Evolutionary conservation across 495 filamentous ascomycete species (phyloP), one percentile per base, ranked within the genome.

Genomic region (Gamarada debralockiae): DNA sequence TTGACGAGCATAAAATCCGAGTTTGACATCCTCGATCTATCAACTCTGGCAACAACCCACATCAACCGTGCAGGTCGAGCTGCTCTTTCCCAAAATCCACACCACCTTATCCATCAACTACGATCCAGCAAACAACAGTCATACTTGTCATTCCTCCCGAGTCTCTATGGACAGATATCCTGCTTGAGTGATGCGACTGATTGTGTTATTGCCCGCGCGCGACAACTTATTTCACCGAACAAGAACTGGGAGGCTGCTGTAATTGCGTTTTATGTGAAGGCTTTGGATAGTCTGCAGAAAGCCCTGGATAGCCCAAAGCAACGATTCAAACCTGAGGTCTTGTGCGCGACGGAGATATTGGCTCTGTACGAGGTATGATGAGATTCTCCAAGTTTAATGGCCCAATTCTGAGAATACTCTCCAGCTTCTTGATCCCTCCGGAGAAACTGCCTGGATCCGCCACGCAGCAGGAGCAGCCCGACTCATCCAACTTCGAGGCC

Each of bases 281-380:
- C 66, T 3, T 39, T 72, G 10, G 52, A 50, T 36, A 69, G 64
- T 52, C 56, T 72, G 5, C 67, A 69, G 40, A 61, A 49, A 18
- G 66, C 66, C 1, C 50, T 72, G 10, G 52, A 65, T 46, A 53
- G 62, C 57, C 56, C 64, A 9, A 17, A 34, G 10, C 41, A 60
- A 40, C 43, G 61, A 13, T 52, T 41, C 22, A 29, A 58, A 14
- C 58, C 69, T 6, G 63, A 72, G 41, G 61, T 67, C 0, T 58
- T 72, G 2, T 70, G 67, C 56, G 69, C 69, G 3, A 69, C 64
- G 14, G 57, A 65, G 40, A 53, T 72, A 2, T 36, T 72, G 12
- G 59, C 60, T 14, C 40, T 70, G 8, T 69, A 64, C 29, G 67
- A 72, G 59, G 67, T 67, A 46, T 12, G 54, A 27, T 45, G 6